Evolutionary conservation across 2,329 filamentous ascomycete species (phyloP).

Genomic region (Diaporthe sp.): DNA sequence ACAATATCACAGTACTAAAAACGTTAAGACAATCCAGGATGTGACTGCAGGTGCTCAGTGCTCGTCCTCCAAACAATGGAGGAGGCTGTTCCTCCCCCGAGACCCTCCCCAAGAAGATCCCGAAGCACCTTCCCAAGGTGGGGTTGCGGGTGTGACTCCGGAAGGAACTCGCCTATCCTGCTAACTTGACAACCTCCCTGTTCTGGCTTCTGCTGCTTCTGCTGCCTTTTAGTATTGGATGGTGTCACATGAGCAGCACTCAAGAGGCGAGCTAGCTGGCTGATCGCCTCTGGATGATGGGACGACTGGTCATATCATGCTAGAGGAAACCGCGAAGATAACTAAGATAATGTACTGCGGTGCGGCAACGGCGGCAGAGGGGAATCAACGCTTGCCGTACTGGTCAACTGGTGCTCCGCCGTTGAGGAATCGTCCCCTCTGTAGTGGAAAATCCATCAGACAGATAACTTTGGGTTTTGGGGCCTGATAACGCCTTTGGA

Average conservation of each 20-base stretch:
- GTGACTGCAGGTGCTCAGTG: neutral
- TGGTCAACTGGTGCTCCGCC: neutral
- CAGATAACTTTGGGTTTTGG: neutral
- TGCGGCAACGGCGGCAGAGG: slow-evolving; percentile 20
- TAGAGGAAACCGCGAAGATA: neutral
- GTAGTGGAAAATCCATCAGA: neutral
- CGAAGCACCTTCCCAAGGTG: neutral
- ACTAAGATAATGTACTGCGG: neutral
- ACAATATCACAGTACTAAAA: neutral
- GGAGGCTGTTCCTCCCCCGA: neutral
- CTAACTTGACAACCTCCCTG: neutral
- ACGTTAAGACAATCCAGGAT: neutral
- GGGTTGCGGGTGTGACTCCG: neutral
- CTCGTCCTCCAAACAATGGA: neutral
- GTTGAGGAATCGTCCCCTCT: neutral
- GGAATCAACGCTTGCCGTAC: neutral
- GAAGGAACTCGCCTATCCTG: neutral
- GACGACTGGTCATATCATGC: neutral
- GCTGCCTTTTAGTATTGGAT: neutral
- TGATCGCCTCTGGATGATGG: slow-evolving; percentile 1
- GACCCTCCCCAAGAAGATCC: neutral
- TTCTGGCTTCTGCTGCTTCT: neutral
- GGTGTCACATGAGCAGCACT: slow-evolving; percentile 14
- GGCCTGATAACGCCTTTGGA: neutral
- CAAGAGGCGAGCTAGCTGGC: slow-evolving; percentile 9